These are phyloP conservation scores for Prunus yedoensis DNA, from an alignment of 331 rosid genomes.

Conservation along the genomic window DNA sequence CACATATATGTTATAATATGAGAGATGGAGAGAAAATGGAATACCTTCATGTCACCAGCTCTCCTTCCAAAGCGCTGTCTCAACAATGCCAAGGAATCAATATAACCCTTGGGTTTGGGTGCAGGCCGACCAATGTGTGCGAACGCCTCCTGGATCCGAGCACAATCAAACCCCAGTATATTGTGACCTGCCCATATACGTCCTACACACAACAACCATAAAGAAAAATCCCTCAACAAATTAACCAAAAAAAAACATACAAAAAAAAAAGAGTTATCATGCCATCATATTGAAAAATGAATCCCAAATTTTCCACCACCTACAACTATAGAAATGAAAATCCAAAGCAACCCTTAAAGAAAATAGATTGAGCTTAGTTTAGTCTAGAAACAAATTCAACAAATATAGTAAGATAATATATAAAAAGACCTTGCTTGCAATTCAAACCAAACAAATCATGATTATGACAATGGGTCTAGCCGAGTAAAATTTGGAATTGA, in stretches of 20 bases:
- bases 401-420: no score
- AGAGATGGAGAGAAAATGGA: not conserved
- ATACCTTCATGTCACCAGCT: constrained; percentile 98
- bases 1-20: not conserved
- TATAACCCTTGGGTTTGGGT: constrained; percentile 70
- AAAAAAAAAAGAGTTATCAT: no score
- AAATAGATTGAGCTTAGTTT: not conserved
- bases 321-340: not conserved
- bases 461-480: no score
- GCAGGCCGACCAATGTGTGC: constrained; percentile 55
- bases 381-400: no score
- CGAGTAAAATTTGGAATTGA: no score
- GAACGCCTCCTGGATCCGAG: constrained; percentile 66
- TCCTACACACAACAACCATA: constrained; percentile 44
- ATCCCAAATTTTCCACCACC: not conserved
- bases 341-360: not conserved
- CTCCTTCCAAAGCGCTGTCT: constrained; percentile 77
- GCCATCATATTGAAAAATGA: not conserved
- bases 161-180: constrained; percentile 66
- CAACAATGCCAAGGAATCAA: constrained; percentile 71
- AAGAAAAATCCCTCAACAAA: not conserved
- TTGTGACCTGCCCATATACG: constrained; percentile 98
- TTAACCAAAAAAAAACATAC: no score
- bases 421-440: no score
- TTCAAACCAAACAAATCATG: no score